Conservation (phyloP, 768 basidiomycete genomes). For the Sarcodon aspratus region DNA sequence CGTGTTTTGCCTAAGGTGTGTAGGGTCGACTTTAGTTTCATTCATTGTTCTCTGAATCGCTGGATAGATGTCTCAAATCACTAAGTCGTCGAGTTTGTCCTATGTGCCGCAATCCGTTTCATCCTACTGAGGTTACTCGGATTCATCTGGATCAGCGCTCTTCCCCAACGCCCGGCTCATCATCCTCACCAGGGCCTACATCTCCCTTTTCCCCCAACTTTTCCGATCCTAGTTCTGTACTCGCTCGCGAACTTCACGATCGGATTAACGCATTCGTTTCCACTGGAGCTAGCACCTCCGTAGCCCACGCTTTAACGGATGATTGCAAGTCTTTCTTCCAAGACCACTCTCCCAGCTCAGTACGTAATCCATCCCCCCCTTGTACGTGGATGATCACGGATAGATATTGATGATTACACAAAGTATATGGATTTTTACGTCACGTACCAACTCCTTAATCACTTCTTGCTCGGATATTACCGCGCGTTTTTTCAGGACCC, state of each 20-base stretch:
- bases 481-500: not conserved
- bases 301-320: conserved; percentile 37
- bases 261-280: conserved; percentile 42
- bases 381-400: not conserved
- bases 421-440: not conserved
- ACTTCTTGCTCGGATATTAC: not conserved
- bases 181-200: not conserved
- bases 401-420: not conserved
- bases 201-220: conserved; percentile 8
- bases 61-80: conserved; percentile 40
- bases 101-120: conserved; percentile 48
- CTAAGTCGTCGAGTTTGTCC: conserved; percentile 43
- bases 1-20: conserved; percentile 33
- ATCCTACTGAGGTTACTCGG: conserved; percentile 31
- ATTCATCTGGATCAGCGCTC: conserved; percentile 50
- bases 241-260: conserved; percentile 41
- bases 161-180: conserved; percentile 8
- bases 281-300: conserved; percentile 40
- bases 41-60: not conserved
- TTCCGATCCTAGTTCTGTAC: conserved; percentile 21
- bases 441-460: not conserved
- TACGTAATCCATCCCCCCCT: conserved; percentile 13
- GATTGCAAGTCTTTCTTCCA: conserved; percentile 38
- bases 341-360: conserved; percentile 33
- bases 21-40: conserved; percentile 2